Base-by-base conservation (phyloP, 495 filamentous ascomycete species). In the Thozetella sp. region DNA sequence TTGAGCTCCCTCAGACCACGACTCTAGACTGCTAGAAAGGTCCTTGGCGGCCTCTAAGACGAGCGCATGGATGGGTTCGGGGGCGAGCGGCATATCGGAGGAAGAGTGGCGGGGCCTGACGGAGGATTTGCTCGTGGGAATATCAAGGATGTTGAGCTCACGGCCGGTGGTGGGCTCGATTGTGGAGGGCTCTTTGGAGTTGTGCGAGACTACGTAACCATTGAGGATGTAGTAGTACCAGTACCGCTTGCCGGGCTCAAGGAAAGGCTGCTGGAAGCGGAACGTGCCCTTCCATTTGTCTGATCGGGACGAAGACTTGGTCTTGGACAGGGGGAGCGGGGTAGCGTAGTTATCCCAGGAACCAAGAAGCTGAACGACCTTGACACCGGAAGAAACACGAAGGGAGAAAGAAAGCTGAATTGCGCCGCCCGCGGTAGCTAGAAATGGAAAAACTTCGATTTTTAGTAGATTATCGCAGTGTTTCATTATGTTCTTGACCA, bases 221-320 rank as follows among this genome's bases (percentile, higher is more conserved):
- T 99, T 96, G 79, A 98, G 95, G 90, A 99, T 97, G 83, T 97
- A 99, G 85, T 99, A 99, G 87, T 98, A 99, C 95, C 96, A 99
- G 88, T 97, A 98, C 66, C 95, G 88, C 69, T 88, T 83, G 59
- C 93, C 92, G 56, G 90, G 81, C 80, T 93, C 86, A 54, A 97
- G 83, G 59, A 91, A 90, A 50, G 86, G 77, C 72, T 88, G 88
- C 79, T 94, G 92, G 81, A 99, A 97, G 77, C 91, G 87, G 84
- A 99, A 97, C 71, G 92, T 96, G 72, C 95, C 96, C 67, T 92
- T 89, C 91, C 96, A 97, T 57, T 88, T 86, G 68, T 90, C 93
- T 61, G 84, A 82, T 84, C 92, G 95, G 77, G 82, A 86, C 58
- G 88, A 83, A 63, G 76, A 73, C 82, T 86, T 86, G 75, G 96